These are phyloP conservation scores for Ophiosphaerella herpotricha DNA, from an alignment of 2,329 filamentous ascomycete genomes.

Conservation along the genomic window DNA sequence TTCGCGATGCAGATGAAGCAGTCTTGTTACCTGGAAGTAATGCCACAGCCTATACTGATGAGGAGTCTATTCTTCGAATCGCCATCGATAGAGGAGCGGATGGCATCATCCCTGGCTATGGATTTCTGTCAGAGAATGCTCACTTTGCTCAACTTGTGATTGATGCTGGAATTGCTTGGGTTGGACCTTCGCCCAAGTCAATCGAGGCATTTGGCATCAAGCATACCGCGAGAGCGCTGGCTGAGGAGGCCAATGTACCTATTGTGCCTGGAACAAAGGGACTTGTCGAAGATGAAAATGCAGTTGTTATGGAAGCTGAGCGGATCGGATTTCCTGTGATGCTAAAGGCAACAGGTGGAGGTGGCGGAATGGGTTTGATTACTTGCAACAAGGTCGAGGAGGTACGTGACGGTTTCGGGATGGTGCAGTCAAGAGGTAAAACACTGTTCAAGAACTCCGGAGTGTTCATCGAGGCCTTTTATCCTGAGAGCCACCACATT, in stretches of 20 bases:
- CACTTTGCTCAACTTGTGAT: conserved; percentile 61
- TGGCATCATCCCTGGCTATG: conserved; percentile 69
- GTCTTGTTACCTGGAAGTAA: conserved; percentile 55
- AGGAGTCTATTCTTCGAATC: conserved; percentile 55
- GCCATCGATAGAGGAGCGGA: conserved; percentile 56
- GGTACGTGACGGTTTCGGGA: conserved; percentile 71
- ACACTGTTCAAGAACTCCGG: conserved; percentile 83
- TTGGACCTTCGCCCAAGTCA: conserved; percentile 60
- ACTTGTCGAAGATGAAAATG: conserved; percentile 54
- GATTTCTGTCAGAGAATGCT: conserved; percentile 68
- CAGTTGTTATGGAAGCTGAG: conserved; percentile 51
- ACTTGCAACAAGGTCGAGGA: conserved; percentile 72
- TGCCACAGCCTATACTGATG: conserved; percentile 56
- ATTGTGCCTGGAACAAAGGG: conserved; percentile 60
- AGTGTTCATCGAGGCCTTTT: conserved; percentile 84
- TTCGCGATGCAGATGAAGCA: conserved; percentile 59
- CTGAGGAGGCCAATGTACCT: conserved; percentile 57
- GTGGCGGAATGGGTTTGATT: conserved; percentile 84
- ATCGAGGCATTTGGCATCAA: conserved; percentile 65
- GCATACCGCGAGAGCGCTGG: conserved; percentile 60
- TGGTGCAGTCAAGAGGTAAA: conserved; percentile 74
- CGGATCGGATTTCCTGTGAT: conserved; percentile 57
- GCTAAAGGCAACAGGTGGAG: conserved; percentile 65
- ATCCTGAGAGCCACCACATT: conserved; percentile 78
- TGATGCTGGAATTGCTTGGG: conserved; percentile 61